These are phyloP conservation scores for Zangia roseola DNA, from an alignment of 768 basidiomycete species.

Conservation along the genomic window DNA sequence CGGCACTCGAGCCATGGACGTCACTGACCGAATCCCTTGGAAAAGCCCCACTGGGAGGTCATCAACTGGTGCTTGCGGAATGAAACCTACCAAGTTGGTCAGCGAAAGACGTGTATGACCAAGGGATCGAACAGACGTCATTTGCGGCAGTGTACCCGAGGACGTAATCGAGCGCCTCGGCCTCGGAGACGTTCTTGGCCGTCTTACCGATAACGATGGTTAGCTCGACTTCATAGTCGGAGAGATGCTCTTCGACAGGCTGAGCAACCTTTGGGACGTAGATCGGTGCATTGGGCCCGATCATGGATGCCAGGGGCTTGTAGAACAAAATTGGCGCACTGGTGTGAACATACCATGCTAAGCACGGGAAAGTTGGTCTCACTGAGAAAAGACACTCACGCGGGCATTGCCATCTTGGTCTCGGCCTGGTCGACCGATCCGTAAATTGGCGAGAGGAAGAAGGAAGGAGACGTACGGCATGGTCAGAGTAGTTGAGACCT, in stretches of 20 bases:
- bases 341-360: neutral
- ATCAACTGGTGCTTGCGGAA: slow-evolving; percentile 82
- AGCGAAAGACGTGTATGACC: neutral
- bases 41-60: slow-evolving; percentile 85
- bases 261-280: slow-evolving; percentile 66
- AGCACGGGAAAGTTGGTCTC: neutral
- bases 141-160: slow-evolving; percentile 81
- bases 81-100: slow-evolving; percentile 43
- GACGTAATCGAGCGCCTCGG: slow-evolving; percentile 82
- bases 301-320: slow-evolving; percentile 69
- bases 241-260: slow-evolving; percentile 65
- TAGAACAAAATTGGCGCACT: slow-evolving; percentile 78
- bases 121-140: slow-evolving; percentile 45
- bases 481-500: slow-evolving; percentile 82
- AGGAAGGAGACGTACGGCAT: slow-evolving; percentile 52
- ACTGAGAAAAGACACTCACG: slow-evolving; percentile 40
- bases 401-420: slow-evolving; percentile 59
- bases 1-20: neutral
- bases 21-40: slow-evolving; percentile 75
- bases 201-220: slow-evolving; percentile 81
- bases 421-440: slow-evolving; percentile 49
- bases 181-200: slow-evolving; percentile 76
- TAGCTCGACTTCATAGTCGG: slow-evolving; percentile 83
- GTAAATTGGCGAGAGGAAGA: neutral
- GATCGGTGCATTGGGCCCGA: slow-evolving; percentile 67